These are phyloP conservation scores for Purpureocillium lavendulum DNA, from an alignment of 2,329 filamentous ascomycete genomes.

Conservation along the genomic window DNA sequence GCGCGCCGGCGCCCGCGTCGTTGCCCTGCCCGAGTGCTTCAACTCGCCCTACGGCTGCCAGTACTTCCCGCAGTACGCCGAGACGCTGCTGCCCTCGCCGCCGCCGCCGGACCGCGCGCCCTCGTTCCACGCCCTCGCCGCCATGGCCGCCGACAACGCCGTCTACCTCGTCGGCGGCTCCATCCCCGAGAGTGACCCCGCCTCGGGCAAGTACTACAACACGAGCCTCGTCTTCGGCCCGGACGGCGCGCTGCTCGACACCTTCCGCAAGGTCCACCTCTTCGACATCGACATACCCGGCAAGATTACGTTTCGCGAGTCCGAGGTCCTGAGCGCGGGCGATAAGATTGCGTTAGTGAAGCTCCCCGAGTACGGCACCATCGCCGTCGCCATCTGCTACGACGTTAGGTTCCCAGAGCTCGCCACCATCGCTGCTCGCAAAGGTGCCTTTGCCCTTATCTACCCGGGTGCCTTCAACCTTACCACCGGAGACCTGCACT, in stretches of 20 bases:
- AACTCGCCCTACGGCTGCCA: constrained; percentile 92
- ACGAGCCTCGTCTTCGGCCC: constrained; percentile 80
- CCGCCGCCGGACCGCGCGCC: constrained; percentile 64
- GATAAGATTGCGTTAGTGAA: constrained; percentile 81
- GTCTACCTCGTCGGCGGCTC: constrained; percentile 85
- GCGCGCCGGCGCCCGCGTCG: constrained; percentile 65
- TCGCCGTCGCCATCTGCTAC: constrained; percentile 92
- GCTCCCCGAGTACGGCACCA: constrained; percentile 77
- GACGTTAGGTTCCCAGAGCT: constrained; percentile 95
- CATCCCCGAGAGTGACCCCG: constrained; percentile 69
- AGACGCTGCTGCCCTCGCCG: constrained; percentile 71
- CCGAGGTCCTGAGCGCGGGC: constrained; percentile 78
- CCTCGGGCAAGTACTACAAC: constrained; percentile 70
- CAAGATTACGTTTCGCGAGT: constrained; percentile 86
- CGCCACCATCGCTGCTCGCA: constrained; percentile 77
- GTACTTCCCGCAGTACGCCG: constrained; percentile 87
- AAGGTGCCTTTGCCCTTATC: constrained; percentile 77
- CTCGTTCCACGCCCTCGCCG: constrained; percentile 75
- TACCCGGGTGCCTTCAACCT: constrained; percentile 98
- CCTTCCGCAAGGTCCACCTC: constrained; percentile 87
- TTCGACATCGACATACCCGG: constrained; percentile 98
- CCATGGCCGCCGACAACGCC: constrained; percentile 69
- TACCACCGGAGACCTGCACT: constrained; percentile 87
- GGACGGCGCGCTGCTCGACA: constrained; percentile 68
- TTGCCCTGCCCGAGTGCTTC: constrained; percentile 97